These are phyloP conservation scores for Balamuthia mandrillaris DNA, from an alignment of 208 protist species.

Conservation along the genomic window DNA sequence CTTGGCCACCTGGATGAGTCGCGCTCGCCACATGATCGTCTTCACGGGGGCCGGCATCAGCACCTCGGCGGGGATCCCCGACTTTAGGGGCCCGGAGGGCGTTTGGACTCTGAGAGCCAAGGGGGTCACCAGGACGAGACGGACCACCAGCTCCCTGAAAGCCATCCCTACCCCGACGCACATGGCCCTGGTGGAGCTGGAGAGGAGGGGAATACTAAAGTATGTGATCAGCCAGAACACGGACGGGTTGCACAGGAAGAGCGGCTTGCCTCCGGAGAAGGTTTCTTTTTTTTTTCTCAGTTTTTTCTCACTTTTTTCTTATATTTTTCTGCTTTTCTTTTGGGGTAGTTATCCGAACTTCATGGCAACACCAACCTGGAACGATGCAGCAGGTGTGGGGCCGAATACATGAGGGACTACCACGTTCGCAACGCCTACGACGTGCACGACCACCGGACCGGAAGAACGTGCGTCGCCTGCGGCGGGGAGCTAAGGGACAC, in stretches of 20 bases:
- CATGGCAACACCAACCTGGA: slow-evolving; percentile 37
- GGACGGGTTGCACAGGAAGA: slow-evolving; percentile 42
- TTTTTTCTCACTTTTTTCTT: too few species aligned
- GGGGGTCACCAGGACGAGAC: not conserved
- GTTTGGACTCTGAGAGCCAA: slow-evolving; percentile 41
- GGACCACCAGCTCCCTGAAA: not conserved
- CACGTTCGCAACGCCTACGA: not conserved
- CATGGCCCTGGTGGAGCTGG: slow-evolving; percentile 36
- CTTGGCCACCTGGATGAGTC: slow-evolving; percentile 2
- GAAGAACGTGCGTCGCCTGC: not conserved
- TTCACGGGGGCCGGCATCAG: slow-evolving; percentile 50
- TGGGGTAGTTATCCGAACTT: too few species aligned
- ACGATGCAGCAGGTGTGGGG: not conserved
- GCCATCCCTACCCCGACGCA: slow-evolving; percentile 48
- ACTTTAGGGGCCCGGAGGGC: slow-evolving; percentile 47
- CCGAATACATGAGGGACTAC: not conserved
- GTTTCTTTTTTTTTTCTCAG: too few species aligned
- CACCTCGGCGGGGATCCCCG: not conserved
- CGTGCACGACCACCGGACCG: slow-evolving; percentile 1
- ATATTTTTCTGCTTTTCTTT: too few species aligned
- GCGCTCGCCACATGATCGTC: slow-evolving; percentile 11
- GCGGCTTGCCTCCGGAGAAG: not conserved
- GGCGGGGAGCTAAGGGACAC: not conserved
- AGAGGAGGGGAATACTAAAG: not conserved
- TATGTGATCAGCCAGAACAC: slow-evolving; percentile 43